A percentile compares a stretch with the other conserved stretches of the same genome.
Evolutionary conservation across 176 grass and related monocot genomes (phyloP).

Genomic region (Zoysia pacifica): DNA sequence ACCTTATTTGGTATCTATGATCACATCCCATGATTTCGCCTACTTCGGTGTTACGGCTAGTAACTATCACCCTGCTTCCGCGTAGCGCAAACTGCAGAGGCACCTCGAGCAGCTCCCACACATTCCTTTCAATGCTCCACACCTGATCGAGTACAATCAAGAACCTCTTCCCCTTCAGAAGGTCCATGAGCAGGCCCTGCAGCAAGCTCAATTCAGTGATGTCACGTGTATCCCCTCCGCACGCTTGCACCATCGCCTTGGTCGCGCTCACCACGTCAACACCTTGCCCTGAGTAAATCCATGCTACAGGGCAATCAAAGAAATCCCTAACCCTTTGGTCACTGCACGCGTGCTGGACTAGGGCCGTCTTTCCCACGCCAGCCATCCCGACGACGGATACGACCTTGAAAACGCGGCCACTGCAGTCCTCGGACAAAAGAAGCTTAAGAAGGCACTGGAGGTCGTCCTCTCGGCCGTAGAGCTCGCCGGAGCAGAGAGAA

Average conservation of each 20-base stretch:
- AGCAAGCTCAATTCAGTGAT: conserved; percentile 20
- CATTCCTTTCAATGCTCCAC: conserved; percentile 22
- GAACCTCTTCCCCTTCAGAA: conserved; percentile 36
- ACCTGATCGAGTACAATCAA: conserved; percentile 53
- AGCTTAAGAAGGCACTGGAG: conserved; percentile 13
- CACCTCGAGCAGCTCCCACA: conserved; percentile 28
- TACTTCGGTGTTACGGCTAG: conserved; percentile 17
- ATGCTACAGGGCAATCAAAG: conserved; percentile 18
- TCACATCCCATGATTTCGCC: conserved; percentile 17
- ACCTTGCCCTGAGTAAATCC: conserved; percentile 21
- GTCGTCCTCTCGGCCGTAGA: conserved; percentile 29
- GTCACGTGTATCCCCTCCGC: not conserved
- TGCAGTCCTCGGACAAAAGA: conserved; percentile 11
- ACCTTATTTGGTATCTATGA: not conserved
- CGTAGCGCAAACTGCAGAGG: conserved; percentile 1
- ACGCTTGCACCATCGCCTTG: conserved; percentile 7
- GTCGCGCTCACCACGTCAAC: conserved; percentile 32
- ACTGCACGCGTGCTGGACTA: conserved; percentile 39
- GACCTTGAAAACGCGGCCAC: not conserved
- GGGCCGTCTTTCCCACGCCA: conserved; percentile 39
- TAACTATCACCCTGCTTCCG: conserved; percentile 34
- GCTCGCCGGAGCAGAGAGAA: not conserved
- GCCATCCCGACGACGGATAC: conserved; percentile 37
- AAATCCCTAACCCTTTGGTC: conserved; percentile 7
- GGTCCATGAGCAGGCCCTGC: conserved; percentile 8